Evolutionary conservation across 2,329 filamentous ascomycete species (phyloP), one percentile per base, ranked within the genome.

Genomic region (Colletotrichum truncatum): DNA sequence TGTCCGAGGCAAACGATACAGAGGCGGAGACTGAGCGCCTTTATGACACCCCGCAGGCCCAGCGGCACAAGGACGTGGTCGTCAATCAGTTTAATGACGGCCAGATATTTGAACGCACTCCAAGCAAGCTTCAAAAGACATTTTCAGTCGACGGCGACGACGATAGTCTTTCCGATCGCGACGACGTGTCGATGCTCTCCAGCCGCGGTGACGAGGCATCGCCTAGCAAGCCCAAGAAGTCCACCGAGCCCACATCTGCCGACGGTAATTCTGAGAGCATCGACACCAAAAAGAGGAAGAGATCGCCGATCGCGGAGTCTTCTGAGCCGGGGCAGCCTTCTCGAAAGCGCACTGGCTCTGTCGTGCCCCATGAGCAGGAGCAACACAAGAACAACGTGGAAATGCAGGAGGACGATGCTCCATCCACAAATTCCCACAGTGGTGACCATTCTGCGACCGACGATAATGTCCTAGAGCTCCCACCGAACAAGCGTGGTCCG

Each of bases 1-100:
- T 87, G 64, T 88, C 89, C 14, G 86, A 89, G 62, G 83, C 81
- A 70, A 87, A 89, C 73, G 87, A 88, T 76, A 91, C 94, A 4
- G 95, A 98, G 78, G 95, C 95, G 32, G 95, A 98, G 80, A 98
- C 95, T 2, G 94, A 98, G 80, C 90, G 96, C 64, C 85, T 99
- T 66, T 96, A 96, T 74, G 90, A 92, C 73, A 97, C 93, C n/a
- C 94, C 94, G 16, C 88, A 89, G 68, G 92, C 85, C 73, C 80
- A 85, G 73, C 84, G 89, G 69, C 85, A 87, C 71, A 84, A 85
- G 71, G 86, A 90, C 71, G 86, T 91, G 9, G 82, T 89, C 43
- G 77, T 90, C 57, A 83, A 82, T 70, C 81, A 82, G 68, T 87
- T 84, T 73, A 83, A 84, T 59, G 82, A 84, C 64, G 85, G 80